Percentiles rank a stretch among this genome's conserved stretches.
phyloP scores from a whole-genome alignment of 2,329 filamentous ascomycete genomes.

The Fusarium sp. region DNA sequence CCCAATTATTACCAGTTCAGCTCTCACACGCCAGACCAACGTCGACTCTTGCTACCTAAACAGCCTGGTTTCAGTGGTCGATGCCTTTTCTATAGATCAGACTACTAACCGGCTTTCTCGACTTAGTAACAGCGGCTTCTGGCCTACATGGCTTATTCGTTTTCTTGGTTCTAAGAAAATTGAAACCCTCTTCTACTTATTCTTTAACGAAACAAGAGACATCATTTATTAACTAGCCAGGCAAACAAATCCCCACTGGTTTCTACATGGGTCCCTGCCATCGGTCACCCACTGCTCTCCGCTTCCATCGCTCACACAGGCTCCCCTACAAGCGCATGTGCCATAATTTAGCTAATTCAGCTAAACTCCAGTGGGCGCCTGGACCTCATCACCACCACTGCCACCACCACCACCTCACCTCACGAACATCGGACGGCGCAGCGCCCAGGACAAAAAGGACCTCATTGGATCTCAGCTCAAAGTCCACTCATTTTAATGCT shows the following conservation, averaged over 20 bases:
- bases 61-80: neutral
- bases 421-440: conserved; percentile 32
- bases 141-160: neutral
- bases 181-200: neutral
- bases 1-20: conserved; percentile 5
- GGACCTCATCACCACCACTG: conserved; percentile 20
- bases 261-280: conserved; percentile 12
- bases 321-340: conserved; percentile 9
- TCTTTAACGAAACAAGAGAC: neutral
- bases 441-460: conserved; percentile 29
- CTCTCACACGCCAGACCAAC: neutral
- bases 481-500: conserved; percentile 31
- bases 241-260: conserved; percentile 15
- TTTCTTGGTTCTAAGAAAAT: neutral
- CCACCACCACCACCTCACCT: conserved; percentile 25
- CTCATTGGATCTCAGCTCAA: conserved; percentile 21
- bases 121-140: neutral
- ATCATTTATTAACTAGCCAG: neutral
- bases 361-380: conserved; percentile 33
- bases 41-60: neutral
- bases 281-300: neutral
- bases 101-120: neutral
- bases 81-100: neutral
- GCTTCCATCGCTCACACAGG: neutral
- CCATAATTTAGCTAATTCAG: conserved; percentile 18